These are phyloP conservation scores for Canna indica DNA, from an alignment of 176 grass and related monocot genomes.

Conservation along the genomic window DNA sequence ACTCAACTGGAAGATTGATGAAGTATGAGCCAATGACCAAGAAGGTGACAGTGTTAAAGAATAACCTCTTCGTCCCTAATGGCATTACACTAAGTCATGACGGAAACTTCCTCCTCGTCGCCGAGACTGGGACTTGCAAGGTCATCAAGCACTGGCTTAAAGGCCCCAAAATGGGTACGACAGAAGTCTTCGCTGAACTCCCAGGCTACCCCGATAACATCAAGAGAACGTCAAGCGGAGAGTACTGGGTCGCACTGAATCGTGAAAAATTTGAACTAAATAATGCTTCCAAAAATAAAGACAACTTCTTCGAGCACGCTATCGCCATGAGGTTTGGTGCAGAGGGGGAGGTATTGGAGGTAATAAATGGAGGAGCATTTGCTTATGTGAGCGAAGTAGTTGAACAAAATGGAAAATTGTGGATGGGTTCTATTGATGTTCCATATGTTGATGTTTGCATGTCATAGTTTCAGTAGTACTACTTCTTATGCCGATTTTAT, in stretches of 20 bases:
- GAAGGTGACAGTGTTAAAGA: conserved; percentile 35
- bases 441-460: conserved; percentile 45
- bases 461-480: too few species aligned
- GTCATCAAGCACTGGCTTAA: conserved; percentile 57
- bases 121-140: conserved; percentile 40
- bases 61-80: conserved; percentile 53
- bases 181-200: conserved; percentile 42
- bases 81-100: conserved; percentile 57
- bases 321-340: conserved; percentile 43
- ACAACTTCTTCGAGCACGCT: not conserved
- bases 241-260: conserved; percentile 70
- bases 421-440: conserved; percentile 64
- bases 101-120: conserved; percentile 43
- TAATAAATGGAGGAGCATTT: conserved; percentile 31
- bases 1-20: conserved; percentile 59
- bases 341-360: conserved; percentile 27
- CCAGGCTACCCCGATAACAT: conserved; percentile 91
- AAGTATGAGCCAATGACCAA: conserved; percentile 38
- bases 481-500: too few species aligned
- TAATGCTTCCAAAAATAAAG: not conserved
- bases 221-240: conserved; percentile 27
- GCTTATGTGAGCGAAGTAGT: conserved; percentile 59
- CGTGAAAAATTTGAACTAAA: conserved; percentile 32
- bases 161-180: conserved; percentile 27
- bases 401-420: conserved; percentile 43